Percentiles rank a stretch among this genome's conserved stretches.
phyloP scores from a whole-genome alignment of 352 stramenopile genomes.

The Pythium scleroteichum region DNA sequence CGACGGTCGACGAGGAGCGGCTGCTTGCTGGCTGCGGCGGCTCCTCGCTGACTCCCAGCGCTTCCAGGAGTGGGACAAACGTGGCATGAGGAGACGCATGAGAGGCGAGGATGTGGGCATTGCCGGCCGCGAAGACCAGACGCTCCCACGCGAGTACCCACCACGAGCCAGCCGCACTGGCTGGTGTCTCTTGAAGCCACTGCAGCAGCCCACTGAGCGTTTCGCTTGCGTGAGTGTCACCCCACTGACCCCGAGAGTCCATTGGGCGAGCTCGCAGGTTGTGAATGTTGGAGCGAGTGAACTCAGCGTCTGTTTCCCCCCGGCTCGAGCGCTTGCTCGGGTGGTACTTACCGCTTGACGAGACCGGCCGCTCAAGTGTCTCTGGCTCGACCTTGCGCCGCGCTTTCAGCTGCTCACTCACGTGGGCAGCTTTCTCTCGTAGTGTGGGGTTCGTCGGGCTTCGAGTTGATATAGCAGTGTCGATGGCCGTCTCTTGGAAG shows the following conservation, averaged over 20 bases:
- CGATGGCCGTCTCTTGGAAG: neutral
- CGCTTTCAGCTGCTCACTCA: too few relatives aligned
- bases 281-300: too few relatives aligned
- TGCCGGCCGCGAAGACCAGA: neutral
- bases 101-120: neutral
- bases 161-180: neutral
- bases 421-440: too few relatives aligned
- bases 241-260: neutral
- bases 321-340: too few relatives aligned
- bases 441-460: neutral
- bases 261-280: neutral
- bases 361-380: too few relatives aligned
- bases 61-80: neutral
- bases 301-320: too few relatives aligned
- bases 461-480: neutral
- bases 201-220: neutral
- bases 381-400: too few relatives aligned
- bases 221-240: neutral
- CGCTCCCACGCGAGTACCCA: constrained; percentile 1
- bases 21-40: neutral
- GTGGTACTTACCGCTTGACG: too few relatives aligned
- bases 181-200: constrained; percentile 1
- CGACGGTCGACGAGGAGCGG: neutral
- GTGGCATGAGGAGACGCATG: neutral
- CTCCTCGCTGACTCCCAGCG: neutral